Percentiles rank a stretch among this genome's conserved stretches.
Evolutionary conservation across 108 stramenopile genomes (phyloP).

Genomic region (Nitzschia putrida): DNA sequence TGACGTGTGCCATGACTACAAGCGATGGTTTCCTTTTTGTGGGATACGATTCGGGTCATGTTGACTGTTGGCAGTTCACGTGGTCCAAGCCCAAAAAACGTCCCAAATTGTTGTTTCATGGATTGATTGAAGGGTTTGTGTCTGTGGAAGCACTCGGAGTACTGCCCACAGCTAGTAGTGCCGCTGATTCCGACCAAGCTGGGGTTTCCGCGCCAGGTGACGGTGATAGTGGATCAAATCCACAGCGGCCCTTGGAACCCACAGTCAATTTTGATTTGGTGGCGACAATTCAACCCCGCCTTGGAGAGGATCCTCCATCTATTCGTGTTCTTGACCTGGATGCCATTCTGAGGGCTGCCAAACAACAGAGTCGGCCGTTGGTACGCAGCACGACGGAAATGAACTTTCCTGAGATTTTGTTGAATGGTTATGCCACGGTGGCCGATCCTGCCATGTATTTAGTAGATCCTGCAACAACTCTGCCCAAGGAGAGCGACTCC

Average conservation of each 20-base stretch:
- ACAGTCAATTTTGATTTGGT: not conserved
- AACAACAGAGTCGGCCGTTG: not conserved
- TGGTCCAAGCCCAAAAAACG: not conserved
- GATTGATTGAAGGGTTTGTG: not conserved
- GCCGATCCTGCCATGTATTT: constrained; percentile 23
- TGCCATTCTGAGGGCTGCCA: not conserved
- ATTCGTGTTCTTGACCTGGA: not conserved
- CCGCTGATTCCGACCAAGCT: not conserved
- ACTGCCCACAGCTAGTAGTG: not conserved
- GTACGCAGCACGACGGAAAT: not conserved
- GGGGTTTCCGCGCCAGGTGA: not conserved
- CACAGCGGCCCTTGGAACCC: not conserved
- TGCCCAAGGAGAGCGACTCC: not conserved
- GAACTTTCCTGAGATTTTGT: not conserved
- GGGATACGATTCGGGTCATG: constrained; percentile 11
- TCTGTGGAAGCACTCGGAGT: not conserved
- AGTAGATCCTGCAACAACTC: not conserved
- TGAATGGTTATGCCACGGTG: not conserved
- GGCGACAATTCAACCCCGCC: constrained; percentile 1
- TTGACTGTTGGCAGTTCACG: not conserved
- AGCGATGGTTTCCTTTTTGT: not conserved
- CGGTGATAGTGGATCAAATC: not conserved
- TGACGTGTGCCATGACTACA: not conserved
- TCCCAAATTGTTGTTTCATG: not conserved
- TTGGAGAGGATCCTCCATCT: constrained; percentile 9